These are phyloP conservation scores for Leptodontidium sp. DNA, from an alignment of 2,329 filamentous ascomycete genomes.

Conservation along the genomic window DNA sequence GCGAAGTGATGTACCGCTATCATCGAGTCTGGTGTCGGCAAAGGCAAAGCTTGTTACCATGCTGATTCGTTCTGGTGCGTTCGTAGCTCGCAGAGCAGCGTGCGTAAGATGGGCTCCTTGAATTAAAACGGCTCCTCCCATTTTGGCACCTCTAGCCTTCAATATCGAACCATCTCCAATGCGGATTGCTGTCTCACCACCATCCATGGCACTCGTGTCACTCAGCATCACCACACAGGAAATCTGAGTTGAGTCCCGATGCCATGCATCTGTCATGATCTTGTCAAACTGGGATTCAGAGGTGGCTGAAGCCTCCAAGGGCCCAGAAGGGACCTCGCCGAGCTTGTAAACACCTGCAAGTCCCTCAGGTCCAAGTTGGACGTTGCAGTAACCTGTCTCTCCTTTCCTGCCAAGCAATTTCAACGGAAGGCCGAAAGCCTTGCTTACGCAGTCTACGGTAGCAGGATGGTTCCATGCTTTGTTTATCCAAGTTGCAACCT, in stretches of 20 bases:
- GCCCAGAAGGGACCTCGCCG: conserved; percentile 24
- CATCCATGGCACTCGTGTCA: conserved; percentile 53
- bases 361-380: conserved; percentile 29
- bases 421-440: conserved; percentile 30
- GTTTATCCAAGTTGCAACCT: conserved; percentile 29
- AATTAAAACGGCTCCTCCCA: conserved; percentile 26
- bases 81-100: conserved; percentile 18
- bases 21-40: conserved; percentile 5
- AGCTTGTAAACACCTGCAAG: conserved; percentile 26
- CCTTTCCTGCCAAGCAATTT: conserved; percentile 24
- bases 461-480: conserved; percentile 31
- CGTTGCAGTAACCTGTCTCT: conserved; percentile 32
- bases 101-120: conserved; percentile 28
- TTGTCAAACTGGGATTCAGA: conserved; percentile 15
- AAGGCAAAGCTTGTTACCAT: conserved; percentile 20
- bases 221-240: conserved; percentile 57
- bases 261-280: conserved; percentile 49
- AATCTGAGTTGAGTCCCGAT: conserved; percentile 54
- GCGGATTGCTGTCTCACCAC: conserved; percentile 63
- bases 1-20: conserved; percentile 20
- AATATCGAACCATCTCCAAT: conserved; percentile 53
- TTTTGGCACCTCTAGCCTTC: conserved; percentile 47
- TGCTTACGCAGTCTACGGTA: conserved; percentile 24
- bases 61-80: conserved; percentile 19
- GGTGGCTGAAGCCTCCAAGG: neutral